Base-by-base conservation (phyloP, 495 filamentous ascomycete genomes). In the Daldinia loculata region DNA sequence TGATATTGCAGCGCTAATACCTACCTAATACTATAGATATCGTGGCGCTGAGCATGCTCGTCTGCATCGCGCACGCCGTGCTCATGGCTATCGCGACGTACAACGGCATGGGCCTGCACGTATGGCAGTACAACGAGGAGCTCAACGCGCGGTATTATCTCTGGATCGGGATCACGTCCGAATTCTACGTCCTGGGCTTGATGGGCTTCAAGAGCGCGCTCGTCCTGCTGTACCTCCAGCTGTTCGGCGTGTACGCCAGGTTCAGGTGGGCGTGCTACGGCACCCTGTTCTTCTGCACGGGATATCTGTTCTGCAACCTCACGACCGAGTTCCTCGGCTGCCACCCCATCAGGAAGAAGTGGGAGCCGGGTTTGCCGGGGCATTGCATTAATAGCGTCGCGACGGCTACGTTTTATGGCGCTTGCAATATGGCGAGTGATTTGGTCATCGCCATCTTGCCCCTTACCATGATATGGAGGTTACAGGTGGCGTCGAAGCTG, bases 321-420 rank as follows among this genome's bases (percentile, higher is more conserved):
- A 66, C 77, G 19, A 80, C 77, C 5, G 77, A 80, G 52, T 59
- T 80, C 30, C 66, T 79, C 65, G 80, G 80, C 5, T 82, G 80
- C 68, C 64, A 66, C 9, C 80, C 80, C 12, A 68, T 70, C 38
- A 59, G 41, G 22, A 82, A 81, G 60, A 75, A 78, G 50, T 81
- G 79, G 77, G 64, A 77, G 1, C 73, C 70, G 6, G 45, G 57
- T 6, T 9, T 76, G 19, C 71, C 75, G 17, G 80, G 80, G 2
- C 67, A 76, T 34, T 82, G 80, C 71, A 74, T 78, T 56, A 74
- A 80, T 24, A 71, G 51, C 41, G 66, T 52, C 24, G 63, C 69
- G 8, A 51, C 74, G 4, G 66, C 57, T 24, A 66, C 57, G 22
- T 65, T 75, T 32, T 74, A 68, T 22, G 66, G 70, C 22, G 67